Conservation (phyloP, 208 protist genomes). For the Leishmania gerbilli region DNA sequence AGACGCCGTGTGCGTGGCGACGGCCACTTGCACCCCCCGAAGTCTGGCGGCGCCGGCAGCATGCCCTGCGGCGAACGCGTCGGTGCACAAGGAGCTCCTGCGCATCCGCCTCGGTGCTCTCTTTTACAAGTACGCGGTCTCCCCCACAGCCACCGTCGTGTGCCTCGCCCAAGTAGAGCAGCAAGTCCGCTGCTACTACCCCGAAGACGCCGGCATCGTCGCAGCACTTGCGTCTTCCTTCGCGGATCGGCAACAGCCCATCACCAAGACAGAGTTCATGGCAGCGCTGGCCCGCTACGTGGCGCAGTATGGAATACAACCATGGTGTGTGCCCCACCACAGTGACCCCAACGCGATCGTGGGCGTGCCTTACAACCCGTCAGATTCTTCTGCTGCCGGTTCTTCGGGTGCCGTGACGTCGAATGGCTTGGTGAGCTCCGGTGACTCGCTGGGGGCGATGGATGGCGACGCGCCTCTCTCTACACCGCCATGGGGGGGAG, state of each 20-base stretch:
- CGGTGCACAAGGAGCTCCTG: conserved; percentile 40
- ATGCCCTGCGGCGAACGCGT: not conserved
- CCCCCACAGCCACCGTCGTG: conserved; percentile 34
- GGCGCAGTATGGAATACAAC: conserved; percentile 46
- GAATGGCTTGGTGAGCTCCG: not conserved
- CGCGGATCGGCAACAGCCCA: conserved; percentile 15
- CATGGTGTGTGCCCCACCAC: conserved; percentile 41
- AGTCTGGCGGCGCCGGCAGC: not conserved
- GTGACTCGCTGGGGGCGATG: not conserved
- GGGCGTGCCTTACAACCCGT: not conserved
- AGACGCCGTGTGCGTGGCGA: not conserved
- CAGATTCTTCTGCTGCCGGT: not conserved
- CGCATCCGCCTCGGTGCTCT: conserved; percentile 71
- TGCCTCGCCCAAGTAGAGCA: conserved; percentile 42
- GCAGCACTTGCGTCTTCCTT: conserved; percentile 37
- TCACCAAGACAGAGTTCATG: conserved; percentile 62
- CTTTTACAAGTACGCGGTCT: conserved; percentile 82
- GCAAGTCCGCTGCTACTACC: conserved; percentile 57
- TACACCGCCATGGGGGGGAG: not conserved
- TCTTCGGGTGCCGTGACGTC: not conserved
- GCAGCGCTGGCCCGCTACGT: conserved; percentile 57
- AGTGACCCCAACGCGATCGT: not conserved
- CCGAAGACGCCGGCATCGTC: conserved; percentile 59
- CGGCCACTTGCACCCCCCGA: not conserved
- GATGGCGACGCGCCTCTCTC: not conserved